Evolutionary conservation across 2,329 filamentous ascomycete genomes (phyloP).

Genomic region (Colletotrichum horii): DNA sequence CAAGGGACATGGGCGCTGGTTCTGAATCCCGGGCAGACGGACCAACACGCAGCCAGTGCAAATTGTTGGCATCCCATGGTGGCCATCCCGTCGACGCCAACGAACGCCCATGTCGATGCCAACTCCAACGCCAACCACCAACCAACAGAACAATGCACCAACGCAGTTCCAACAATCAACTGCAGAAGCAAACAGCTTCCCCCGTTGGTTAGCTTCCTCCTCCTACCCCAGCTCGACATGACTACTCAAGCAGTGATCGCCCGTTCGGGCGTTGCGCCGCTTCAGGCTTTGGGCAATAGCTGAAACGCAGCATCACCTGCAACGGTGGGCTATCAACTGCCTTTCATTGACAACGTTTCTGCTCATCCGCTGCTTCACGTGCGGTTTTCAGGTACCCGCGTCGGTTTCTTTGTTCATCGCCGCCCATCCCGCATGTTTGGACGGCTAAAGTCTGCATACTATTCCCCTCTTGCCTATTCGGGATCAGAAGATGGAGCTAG

Average conservation of each 20-base stretch:
- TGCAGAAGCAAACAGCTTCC: background rate
- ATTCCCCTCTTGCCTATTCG: background rate
- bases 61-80: background rate
- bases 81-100: background rate
- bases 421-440: background rate
- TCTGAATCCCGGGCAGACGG: background rate
- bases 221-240: background rate
- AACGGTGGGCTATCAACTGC: conserved; percentile 6
- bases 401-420: background rate
- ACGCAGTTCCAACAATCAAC: background rate
- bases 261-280: conserved; percentile 4
- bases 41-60: background rate
- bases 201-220: background rate
- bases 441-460: background rate
- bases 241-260: conserved; percentile 1
- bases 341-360: conserved; percentile 2
- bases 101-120: background rate
- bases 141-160: background rate
- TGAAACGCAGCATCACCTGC: conserved; percentile 7
- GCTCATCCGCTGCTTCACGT: background rate
- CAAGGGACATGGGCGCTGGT: background rate
- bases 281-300: background rate
- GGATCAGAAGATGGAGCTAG: background rate
- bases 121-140: background rate
- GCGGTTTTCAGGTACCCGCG: background rate